phyloP scores from a whole-genome alignment of 140 eudicot species.

The Oenanthe javanica region DNA sequence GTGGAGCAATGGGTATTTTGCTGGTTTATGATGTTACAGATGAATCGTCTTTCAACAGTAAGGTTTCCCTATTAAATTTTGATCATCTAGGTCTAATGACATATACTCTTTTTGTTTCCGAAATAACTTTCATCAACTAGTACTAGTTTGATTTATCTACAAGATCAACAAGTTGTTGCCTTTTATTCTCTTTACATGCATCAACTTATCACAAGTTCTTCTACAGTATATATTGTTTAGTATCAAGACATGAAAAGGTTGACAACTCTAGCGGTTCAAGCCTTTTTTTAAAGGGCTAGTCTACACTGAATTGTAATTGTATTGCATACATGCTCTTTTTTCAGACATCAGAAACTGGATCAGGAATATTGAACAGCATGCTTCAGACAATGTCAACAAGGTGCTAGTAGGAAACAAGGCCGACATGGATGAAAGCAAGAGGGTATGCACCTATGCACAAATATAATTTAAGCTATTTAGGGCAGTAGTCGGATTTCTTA shows the following conservation, averaged over 20 bases:
- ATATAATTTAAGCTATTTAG: not conserved
- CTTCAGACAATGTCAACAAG: conserved; percentile 83
- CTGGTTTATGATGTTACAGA: conserved; percentile 87
- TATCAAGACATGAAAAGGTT: not conserved
- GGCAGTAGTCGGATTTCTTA: not conserved
- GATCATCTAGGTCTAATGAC: not conserved
- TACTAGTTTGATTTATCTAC: no score
- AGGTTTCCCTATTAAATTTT: conserved; percentile 8
- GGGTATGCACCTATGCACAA: conserved; percentile 28
- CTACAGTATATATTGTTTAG: not conserved
- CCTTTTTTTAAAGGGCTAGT: not conserved
- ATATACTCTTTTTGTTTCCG: no score
- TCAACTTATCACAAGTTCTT: not conserved
- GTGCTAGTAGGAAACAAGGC: conserved; percentile 80
- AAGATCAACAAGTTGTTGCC: no score
- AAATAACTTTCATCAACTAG: no score
- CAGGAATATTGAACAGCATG: conserved; percentile 74
- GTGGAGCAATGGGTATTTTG: conserved; percentile 90
- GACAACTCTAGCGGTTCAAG: not conserved
- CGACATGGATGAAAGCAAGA: conserved; percentile 89
- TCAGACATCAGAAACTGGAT: conserved; percentile 85
- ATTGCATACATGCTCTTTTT: conserved; percentile 4
- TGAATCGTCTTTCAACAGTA: conserved; percentile 84
- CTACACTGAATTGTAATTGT: not conserved
- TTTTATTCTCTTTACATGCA: not conserved